Evolutionary conservation across 257 asterid genomes (phyloP).

Genomic region (Primulina huaijiensis): DNA sequence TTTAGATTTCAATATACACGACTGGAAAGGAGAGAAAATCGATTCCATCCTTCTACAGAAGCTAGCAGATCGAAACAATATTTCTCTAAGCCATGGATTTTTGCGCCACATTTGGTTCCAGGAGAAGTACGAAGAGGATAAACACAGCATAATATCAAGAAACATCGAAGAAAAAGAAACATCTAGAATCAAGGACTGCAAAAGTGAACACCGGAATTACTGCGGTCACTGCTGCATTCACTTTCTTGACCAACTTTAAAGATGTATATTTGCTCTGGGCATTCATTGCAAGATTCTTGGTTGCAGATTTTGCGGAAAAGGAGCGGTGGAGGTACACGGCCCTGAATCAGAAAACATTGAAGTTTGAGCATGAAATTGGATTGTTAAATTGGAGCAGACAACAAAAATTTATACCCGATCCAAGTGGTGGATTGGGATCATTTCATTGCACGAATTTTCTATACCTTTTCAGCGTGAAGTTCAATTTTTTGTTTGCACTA

Average conservation of each 20-base stretch:
- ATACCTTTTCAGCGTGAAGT: not conserved
- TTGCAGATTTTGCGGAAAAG: conserved; percentile 91
- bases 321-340: conserved; percentile 94
- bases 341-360: conserved; percentile 74
- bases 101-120: conserved; percentile 60
- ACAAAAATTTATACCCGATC: not conserved
- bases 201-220: conserved; percentile 36
- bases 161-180: conserved; percentile 31
- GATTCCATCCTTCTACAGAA: conserved; percentile 84
- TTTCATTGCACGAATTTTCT: not conserved
- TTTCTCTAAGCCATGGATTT: conserved; percentile 65
- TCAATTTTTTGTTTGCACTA: not conserved
- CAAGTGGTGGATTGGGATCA: not conserved
- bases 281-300: conserved; percentile 77
- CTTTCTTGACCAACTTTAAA: conserved; percentile 74
- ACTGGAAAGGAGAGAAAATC: conserved; percentile 86
- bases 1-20: conserved; percentile 69
- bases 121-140: conserved; percentile 48
- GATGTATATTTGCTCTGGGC: conserved; percentile 82
- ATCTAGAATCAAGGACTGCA: conserved; percentile 26
- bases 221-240: conserved; percentile 68
- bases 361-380: conserved; percentile 34
- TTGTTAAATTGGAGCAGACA: not conserved
- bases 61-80: conserved; percentile 69
- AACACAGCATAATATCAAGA: conserved; percentile 38